A percentile compares a stretch with the other conserved stretches of the same genome.
Evolutionary conservation across 2,329 filamentous ascomycete species (phyloP).

Genomic region (Verticillium nubilum): DNA sequence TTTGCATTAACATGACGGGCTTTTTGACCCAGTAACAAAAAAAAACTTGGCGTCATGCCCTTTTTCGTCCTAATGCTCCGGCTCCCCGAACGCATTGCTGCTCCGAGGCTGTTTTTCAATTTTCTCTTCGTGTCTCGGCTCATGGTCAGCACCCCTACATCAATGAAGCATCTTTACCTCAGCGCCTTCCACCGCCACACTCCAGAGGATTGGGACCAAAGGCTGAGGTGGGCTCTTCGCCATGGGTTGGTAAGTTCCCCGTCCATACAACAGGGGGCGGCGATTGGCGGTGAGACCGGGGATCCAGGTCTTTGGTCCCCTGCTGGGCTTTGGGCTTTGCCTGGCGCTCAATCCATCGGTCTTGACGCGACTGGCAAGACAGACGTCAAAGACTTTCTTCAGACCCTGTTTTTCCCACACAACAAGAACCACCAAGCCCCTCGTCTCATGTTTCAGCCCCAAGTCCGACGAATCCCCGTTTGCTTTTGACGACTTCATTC

Average conservation of each 20-base stretch:
- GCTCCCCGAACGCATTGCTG: neutral
- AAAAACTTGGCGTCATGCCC: neutral
- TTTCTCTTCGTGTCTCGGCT: neutral
- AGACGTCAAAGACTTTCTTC: neutral
- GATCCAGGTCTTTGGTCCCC: neutral
- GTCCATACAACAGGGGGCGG: neutral
- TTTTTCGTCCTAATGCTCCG: neutral
- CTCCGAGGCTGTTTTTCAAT: neutral
- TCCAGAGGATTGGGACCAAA: neutral
- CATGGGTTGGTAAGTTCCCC: neutral
- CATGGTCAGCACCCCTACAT: neutral
- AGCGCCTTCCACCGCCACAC: neutral
- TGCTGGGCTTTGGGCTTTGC: neutral
- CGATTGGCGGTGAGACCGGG: conserved; percentile 1
- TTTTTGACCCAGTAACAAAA: neutral
- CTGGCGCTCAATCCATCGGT: neutral
- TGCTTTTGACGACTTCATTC: neutral
- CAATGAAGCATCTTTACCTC: neutral
- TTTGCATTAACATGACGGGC: neutral
- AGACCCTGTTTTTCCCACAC: neutral
- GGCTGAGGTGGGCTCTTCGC: neutral
- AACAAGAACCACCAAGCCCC: neutral
- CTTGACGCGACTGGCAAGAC: neutral
- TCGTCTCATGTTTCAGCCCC: neutral
- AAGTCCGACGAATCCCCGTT: neutral